Conservation (phyloP, 768 basidiomycete species). For the Collybia mongolica region DNA sequence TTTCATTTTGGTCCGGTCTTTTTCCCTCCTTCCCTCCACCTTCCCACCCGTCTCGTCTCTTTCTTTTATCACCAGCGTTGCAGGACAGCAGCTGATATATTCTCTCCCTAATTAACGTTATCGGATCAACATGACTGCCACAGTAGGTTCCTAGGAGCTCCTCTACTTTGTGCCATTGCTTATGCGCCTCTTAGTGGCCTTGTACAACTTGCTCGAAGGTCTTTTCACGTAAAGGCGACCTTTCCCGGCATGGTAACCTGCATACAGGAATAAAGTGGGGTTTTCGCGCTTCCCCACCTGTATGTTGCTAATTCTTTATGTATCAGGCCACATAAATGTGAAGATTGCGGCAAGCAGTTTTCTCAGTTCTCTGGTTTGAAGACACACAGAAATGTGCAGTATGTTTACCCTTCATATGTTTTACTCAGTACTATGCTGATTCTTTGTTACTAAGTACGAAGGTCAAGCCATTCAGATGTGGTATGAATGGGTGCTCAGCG, state of each 20-base stretch:
- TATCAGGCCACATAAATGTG: conserved; percentile 51
- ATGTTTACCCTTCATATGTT: conserved; percentile 20
- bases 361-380: conserved; percentile 59
- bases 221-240: conserved; percentile 60
- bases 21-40: conserved; percentile 12
- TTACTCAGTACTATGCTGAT: conserved; percentile 1
- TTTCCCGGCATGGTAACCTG: conserved; percentile 51
- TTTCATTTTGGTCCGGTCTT: conserved; percentile 12
- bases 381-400: conserved; percentile 70
- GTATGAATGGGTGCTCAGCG: conserved; percentile 40
- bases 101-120: conserved; percentile 7
- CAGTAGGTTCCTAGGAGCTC: conserved; percentile 2
- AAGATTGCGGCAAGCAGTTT: conserved; percentile 53
- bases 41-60: conserved; percentile 13
- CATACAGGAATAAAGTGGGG: conserved; percentile 55
- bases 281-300: not conserved
- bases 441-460: conserved; percentile 36
- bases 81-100: conserved; percentile 23
- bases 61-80: conserved; percentile 19
- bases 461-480: conserved; percentile 52
- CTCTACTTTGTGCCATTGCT: not conserved
- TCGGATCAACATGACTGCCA: conserved; percentile 8
- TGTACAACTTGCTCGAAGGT: conserved; percentile 46
- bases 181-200: conserved; percentile 23
- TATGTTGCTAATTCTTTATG: not conserved